Conservation (phyloP, 306 rosid species). For the Calophaca sinica region DNA sequence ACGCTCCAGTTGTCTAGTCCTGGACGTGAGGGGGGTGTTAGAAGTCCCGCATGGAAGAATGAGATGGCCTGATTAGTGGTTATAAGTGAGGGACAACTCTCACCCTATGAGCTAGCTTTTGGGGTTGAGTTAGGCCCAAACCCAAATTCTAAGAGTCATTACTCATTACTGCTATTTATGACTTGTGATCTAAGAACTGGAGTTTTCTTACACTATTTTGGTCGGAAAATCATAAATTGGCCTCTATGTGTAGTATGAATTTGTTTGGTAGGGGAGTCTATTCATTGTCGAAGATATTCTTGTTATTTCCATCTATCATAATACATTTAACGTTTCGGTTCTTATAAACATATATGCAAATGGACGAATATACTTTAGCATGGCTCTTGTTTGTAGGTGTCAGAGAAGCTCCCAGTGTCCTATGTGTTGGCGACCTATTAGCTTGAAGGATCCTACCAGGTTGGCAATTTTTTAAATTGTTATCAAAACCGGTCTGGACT, state of each 20-base stretch:
- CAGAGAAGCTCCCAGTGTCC: slow-evolving; percentile 98
- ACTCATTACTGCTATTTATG: not conserved
- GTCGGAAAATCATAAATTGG: slow-evolving; percentile 20
- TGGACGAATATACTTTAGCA: slow-evolving; percentile 10
- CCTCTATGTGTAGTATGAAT: slow-evolving; percentile 20
- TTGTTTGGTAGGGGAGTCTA: slow-evolving; percentile 17
- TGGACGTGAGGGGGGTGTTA: no score
- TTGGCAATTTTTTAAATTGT: slow-evolving; percentile 47
- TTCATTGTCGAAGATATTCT: slow-evolving; percentile 16
- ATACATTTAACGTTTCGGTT: slow-evolving; percentile 5
- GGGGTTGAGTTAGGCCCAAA: no score
- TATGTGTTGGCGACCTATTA: slow-evolving; percentile 90
- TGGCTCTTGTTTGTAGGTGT: slow-evolving; percentile 65
- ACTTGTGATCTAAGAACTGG: not conserved
- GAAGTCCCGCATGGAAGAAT: no score
- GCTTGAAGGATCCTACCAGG: slow-evolving; percentile 89
- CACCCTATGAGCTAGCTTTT: no score
- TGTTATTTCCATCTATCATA: slow-evolving; percentile 8
- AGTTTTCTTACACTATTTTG: not conserved
- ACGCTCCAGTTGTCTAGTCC: no score
- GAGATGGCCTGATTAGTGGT: no score
- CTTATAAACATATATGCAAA: slow-evolving; percentile 20
- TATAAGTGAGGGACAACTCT: no score
- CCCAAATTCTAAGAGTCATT: no score
- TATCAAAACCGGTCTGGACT: no score